phyloP scores from a whole-genome alignment of 1,284 basidiomycete genomes.

The Puccinia brachypodii region DNA sequence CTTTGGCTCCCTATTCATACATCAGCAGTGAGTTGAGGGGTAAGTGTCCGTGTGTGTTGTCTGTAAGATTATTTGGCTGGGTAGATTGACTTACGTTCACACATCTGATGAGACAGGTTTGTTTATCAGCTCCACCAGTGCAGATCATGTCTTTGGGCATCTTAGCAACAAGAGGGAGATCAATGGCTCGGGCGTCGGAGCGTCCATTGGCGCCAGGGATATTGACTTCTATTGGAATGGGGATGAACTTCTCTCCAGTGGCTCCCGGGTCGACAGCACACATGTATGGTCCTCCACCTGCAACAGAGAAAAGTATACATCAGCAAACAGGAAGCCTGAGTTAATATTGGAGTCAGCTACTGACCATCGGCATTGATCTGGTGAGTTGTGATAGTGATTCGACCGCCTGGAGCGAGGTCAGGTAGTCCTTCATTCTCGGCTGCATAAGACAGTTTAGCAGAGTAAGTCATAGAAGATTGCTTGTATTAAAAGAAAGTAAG shows the following conservation, averaged over 20 bases:
- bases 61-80: too few species aligned
- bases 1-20: constrained; percentile 27
- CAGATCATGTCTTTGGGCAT: constrained; percentile 38
- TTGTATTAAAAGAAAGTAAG: background rate
- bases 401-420: constrained; percentile 26
- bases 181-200: constrained; percentile 25
- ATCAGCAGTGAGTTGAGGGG: background rate
- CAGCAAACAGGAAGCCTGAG: too few species aligned
- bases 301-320: background rate
- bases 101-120: constrained; percentile 41
- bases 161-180: constrained; percentile 37
- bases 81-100: constrained; percentile 26
- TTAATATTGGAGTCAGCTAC: background rate
- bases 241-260: constrained; percentile 38
- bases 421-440: constrained; percentile 44
- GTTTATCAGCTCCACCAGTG: constrained; percentile 38
- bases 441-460: background rate
- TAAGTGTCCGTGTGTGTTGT: too few species aligned
- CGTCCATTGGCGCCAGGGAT: constrained; percentile 31
- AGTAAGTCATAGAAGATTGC: background rate
- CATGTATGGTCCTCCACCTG: constrained; percentile 39
- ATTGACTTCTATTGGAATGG: constrained; percentile 26
- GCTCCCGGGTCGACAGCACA: constrained; percentile 36
- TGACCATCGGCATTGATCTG: constrained; percentile 48
- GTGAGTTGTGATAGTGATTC: constrained; percentile 31